Conservation (phyloP, 2,329 filamentous ascomycete species). For the Aspergillus tanneri region DNA sequence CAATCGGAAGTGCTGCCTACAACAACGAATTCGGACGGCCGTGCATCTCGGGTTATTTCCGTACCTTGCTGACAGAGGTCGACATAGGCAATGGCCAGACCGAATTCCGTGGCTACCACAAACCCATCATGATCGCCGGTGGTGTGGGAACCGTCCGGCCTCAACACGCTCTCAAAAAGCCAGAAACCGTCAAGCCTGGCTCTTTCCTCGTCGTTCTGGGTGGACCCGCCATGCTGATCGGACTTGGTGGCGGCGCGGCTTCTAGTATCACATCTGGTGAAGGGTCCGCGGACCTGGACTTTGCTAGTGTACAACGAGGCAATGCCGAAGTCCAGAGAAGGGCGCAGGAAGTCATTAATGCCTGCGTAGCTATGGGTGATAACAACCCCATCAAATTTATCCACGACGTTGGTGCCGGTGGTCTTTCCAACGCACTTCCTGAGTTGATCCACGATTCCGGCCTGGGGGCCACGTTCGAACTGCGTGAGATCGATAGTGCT, state of each 20-base stretch:
- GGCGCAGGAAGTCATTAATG: constrained; percentile 97
- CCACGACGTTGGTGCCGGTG: constrained; percentile 94
- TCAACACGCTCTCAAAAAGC: constrained; percentile 83
- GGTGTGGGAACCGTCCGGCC: constrained; percentile 90
- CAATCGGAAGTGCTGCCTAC: constrained; percentile 90
- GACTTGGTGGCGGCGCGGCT: constrained; percentile 89
- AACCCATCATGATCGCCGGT: constrained; percentile 97
- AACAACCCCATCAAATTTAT: constrained; percentile 94
- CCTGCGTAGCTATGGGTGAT: constrained; percentile 78
- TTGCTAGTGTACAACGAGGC: constrained; percentile 93
- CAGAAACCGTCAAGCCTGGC: constrained; percentile 75
- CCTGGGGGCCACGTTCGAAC: constrained; percentile 85
- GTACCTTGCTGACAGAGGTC: constrained; percentile 75
- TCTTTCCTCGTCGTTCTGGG: constrained; percentile 90
- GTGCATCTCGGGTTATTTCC: constrained; percentile 83
- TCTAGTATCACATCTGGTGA: constrained; percentile 88
- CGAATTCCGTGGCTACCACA: constrained; percentile 89
- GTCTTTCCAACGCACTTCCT: constrained; percentile 78
- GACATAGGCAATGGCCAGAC: constrained; percentile 59
- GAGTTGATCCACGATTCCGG: constrained; percentile 91
- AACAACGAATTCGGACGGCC: constrained; percentile 98
- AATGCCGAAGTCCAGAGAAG: constrained; percentile 95
- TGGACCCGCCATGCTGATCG: constrained; percentile 96
- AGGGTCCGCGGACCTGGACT: constrained; percentile 87
- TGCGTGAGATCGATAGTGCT: constrained; percentile 88